phyloP scores from a whole-genome alignment of 2,329 filamentous ascomycete genomes.

The Mollisia scopiformis region DNA sequence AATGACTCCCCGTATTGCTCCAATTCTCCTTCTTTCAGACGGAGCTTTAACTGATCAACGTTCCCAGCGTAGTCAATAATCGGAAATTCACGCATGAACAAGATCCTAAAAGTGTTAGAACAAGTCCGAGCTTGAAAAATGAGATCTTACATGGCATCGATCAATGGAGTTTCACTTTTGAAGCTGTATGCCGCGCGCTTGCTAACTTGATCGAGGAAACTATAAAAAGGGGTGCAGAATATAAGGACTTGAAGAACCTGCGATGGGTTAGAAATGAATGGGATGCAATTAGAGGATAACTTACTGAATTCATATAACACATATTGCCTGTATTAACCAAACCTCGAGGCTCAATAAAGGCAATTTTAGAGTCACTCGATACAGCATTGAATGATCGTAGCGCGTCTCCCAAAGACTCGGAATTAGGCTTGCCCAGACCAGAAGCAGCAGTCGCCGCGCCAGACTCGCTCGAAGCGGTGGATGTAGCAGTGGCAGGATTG shows the following conservation, averaged over 20 bases:
- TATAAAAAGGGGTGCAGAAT: conserved; percentile 92
- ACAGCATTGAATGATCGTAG: conserved; percentile 71
- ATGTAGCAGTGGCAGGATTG: conserved; percentile 48
- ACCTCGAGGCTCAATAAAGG: conserved; percentile 89
- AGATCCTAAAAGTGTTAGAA: conserved; percentile 63
- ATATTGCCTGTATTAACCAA: conserved; percentile 97
- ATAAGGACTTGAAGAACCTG: conserved; percentile 94
- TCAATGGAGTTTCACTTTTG: conserved; percentile 89
- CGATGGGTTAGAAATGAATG: conserved; percentile 38
- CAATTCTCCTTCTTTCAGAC: conserved; percentile 80
- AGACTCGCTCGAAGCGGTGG: conserved; percentile 36
- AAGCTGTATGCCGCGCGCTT: conserved; percentile 86
- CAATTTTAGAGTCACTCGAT: conserved; percentile 61
- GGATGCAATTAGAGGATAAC: conserved; percentile 40
- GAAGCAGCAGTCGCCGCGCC: conserved; percentile 37
- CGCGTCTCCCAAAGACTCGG: conserved; percentile 73
- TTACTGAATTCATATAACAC: conserved; percentile 99
- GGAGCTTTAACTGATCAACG: conserved; percentile 71
- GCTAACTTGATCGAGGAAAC: conserved; percentile 86
- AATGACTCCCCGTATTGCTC: conserved; percentile 92
- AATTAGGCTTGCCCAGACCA: conserved; percentile 49
- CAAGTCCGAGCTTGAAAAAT: not conserved
- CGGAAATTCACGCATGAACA: conserved; percentile 93
- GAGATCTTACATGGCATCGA: conserved; percentile 87
- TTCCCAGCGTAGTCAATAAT: conserved; percentile 79